Base-by-base conservation (phyloP, 495 filamentous ascomycete species). In the Pseudoneurospora amorphoporcata region DNA sequence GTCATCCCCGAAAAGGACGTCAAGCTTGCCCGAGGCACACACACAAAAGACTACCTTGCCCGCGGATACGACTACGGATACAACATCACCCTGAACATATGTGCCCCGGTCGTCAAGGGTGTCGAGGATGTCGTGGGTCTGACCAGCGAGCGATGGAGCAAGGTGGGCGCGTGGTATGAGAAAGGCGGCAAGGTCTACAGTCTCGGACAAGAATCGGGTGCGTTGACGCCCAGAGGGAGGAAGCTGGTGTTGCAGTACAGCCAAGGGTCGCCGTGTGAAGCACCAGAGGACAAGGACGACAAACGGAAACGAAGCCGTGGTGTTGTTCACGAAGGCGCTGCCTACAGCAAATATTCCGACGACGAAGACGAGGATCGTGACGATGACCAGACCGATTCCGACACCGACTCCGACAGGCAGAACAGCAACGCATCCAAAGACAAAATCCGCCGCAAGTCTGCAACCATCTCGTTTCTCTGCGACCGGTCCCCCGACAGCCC, bases 61-160 rank as follows among this genome's bases (percentile, higher is more conserved):
- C 88, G 86, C 73, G 96, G 96, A 35, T 92, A 91, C 75, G 94
- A 97, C 79, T 94, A 96, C 77, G 86, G 86, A 35, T 88, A 90
- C 16, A 98, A 98, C 82, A 98, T 99, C 79, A 98, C 94, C 1
- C 78, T 99, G 71, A 99, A 99, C 77, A 90, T 99, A 75, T 99
- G 96, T 81, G 90, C 87, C 61, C 87, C 94, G 2, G 93, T 97
- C 32, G 87, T 98, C 40, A 92, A 96, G 75, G 81, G 87, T 39
- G 80, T 95, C 23, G 86, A 90, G 32, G 86, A 94, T 75, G 90
- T 94, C 8, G 87, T 89, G 17, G 92, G 90, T 0, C 81, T 98
- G 14, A 85, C 90, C 0, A 83, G 88, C 73, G 77, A 82, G 69
- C 76, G 84, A 43, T 94, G 90, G 90, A 85, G 84, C 83, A 97